Conservation (phyloP, 345 rosid species). For the Garcia nutans region DNA sequence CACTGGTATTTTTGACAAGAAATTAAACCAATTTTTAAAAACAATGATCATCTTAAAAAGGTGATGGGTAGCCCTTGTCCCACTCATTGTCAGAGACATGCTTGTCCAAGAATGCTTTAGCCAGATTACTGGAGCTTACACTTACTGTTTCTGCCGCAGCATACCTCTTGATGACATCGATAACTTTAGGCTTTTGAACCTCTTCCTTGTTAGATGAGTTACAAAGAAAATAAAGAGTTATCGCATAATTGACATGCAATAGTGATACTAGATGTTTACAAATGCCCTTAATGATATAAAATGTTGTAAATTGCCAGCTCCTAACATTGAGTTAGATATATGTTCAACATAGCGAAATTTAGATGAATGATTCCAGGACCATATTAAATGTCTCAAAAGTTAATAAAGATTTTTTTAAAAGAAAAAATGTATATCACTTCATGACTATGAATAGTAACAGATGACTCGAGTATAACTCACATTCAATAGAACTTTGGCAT, state of each 20-base stretch:
- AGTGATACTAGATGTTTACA: neutral
- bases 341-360: neutral
- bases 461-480: neutral
- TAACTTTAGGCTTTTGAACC: constrained; percentile 73
- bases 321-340: no score
- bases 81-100: constrained; percentile 28
- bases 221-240: constrained; percentile 75
- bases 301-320: no score
- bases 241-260: constrained; percentile 66
- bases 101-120: constrained; percentile 75
- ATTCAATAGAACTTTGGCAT: neutral
- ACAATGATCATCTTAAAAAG: no score
- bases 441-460: no score
- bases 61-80: neutral
- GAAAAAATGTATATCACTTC: no score
- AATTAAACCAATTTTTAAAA: no score
- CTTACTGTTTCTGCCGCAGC: constrained; percentile 58
- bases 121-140: constrained; percentile 77
- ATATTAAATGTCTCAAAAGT: neutral
- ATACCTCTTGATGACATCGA: constrained; percentile 69
- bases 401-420: no score
- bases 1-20: no score
- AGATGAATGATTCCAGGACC: neutral
- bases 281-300: neutral
- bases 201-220: constrained; percentile 53